These are phyloP conservation scores for Solidago caesia DNA, from an alignment of 129 eudicot species.

Conservation along the genomic window DNA sequence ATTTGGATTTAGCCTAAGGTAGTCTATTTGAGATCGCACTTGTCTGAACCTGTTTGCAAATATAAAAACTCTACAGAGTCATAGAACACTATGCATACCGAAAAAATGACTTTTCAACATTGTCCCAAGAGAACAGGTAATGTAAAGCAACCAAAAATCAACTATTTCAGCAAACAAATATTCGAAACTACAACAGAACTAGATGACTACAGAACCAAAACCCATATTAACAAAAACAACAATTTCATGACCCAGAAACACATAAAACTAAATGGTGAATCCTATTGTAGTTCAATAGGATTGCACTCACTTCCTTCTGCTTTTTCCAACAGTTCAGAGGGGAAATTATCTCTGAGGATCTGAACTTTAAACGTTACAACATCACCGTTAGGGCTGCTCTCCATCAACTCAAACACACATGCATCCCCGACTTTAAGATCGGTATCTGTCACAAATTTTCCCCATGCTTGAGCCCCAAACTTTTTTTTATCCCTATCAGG, in stretches of 20 bases:
- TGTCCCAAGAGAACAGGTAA: not conserved
- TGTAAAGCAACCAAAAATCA: not conserved
- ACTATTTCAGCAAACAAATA: not conserved
- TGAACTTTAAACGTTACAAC: slow-evolving; percentile 31
- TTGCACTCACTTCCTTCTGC: slow-evolving; percentile 19
- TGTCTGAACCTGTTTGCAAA: not conserved
- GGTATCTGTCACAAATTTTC: slow-evolving; percentile 30
- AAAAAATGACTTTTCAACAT: not conserved
- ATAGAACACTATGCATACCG: not conserved
- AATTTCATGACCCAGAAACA: not conserved
- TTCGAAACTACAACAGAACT: not conserved
- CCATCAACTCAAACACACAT: slow-evolving; percentile 38
- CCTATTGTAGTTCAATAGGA: slow-evolving; percentile 21
- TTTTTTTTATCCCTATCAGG: slow-evolving; percentile 9
- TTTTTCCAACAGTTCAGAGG: slow-evolving; percentile 22
- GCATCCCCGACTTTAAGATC: slow-evolving; percentile 39
- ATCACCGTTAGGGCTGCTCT: not conserved
- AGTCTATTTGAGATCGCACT: not conserved
- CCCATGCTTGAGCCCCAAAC: slow-evolving; percentile 28
- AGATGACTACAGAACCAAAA: not conserved
- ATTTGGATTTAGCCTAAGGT: no score
- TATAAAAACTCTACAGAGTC: not conserved
- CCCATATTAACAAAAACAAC: not conserved
- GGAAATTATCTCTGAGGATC: slow-evolving; percentile 32
- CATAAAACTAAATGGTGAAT: not conserved